phyloP scores from a whole-genome alignment of 495 filamentous ascomycete genomes.

The Xylona heveae region DNA sequence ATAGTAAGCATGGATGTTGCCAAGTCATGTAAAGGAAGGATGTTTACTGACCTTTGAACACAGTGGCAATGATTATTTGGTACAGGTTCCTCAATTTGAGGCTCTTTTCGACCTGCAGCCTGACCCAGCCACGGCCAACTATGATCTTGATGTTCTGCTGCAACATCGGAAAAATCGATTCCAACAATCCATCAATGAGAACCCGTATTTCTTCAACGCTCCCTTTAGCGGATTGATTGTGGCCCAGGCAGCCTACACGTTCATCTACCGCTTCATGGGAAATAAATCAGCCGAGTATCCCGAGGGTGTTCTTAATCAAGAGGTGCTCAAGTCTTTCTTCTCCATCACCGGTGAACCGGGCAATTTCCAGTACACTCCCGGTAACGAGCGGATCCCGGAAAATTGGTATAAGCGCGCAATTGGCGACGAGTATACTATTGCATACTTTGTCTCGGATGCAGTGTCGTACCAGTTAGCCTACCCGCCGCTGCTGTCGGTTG shows the following conservation, averaged over 20 bases:
- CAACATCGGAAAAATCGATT: background rate
- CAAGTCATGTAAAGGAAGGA: constrained; percentile 3
- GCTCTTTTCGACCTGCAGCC: constrained; percentile 11
- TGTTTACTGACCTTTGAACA: constrained; percentile 1
- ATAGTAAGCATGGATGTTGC: constrained; percentile 16
- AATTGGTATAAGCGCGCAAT: constrained; percentile 36
- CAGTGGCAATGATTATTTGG: constrained; percentile 14
- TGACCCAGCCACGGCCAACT: constrained; percentile 7
- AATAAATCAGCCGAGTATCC: constrained; percentile 26
- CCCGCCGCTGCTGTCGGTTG: constrained; percentile 18
- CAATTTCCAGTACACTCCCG: constrained; percentile 21
- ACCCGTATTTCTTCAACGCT: constrained; percentile 24
- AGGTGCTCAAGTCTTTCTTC: constrained; percentile 25
- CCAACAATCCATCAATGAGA: background rate
- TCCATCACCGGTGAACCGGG: constrained; percentile 19
- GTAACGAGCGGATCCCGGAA: constrained; percentile 31
- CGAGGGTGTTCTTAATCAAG: constrained; percentile 20
- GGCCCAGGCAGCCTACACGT: constrained; percentile 24
- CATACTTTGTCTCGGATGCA: constrained; percentile 11
- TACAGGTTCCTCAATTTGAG: constrained; percentile 13
- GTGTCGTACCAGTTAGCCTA: constrained; percentile 12
- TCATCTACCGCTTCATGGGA: constrained; percentile 21
- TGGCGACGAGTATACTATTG: constrained; percentile 13
- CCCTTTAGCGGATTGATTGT: constrained; percentile 25
- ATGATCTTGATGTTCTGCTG: constrained; percentile 8